Percentiles rank a stretch among this genome's conserved stretches.
Conservation (phyloP, 2,329 filamentous ascomycete species). For the Apiospora marii region DNA sequence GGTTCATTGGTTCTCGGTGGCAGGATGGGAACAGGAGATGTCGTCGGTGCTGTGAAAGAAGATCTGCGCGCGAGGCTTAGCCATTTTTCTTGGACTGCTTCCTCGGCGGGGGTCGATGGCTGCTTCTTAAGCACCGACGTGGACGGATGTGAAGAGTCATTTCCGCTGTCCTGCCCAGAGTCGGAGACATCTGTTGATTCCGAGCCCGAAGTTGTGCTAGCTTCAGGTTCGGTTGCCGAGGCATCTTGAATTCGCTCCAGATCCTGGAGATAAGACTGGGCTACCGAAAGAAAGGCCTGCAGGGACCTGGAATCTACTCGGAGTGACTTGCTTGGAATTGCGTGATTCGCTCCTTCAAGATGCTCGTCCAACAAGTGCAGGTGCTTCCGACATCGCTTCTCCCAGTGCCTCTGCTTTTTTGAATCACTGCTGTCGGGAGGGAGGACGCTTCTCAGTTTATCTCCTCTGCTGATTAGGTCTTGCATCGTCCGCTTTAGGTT, state of each 20-base stretch:
- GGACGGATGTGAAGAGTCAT: background rate
- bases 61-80: background rate
- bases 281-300: background rate
- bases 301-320: background rate
- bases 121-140: background rate
- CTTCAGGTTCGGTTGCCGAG: background rate
- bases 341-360: background rate
- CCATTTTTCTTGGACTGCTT: background rate
- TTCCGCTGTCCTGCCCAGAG: background rate
- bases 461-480: background rate
- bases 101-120: background rate
- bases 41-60: background rate
- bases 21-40: background rate
- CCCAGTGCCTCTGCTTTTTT: background rate
- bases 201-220: background rate
- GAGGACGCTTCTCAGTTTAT: background rate
- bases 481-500: background rate
- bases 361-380: background rate
- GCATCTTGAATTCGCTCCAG: background rate
- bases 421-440: background rate
- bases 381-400: slow-evolving; percentile 1
- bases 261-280: background rate
- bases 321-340: slow-evolving; percentile 5
- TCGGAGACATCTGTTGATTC: background rate
- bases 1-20: background rate